Percentiles rank a stretch among this genome's conserved stretches.
Evolutionary conservation across 2,329 filamentous ascomycete genomes (phyloP).

Genomic region (Pyrenophora seminiperda): DNA sequence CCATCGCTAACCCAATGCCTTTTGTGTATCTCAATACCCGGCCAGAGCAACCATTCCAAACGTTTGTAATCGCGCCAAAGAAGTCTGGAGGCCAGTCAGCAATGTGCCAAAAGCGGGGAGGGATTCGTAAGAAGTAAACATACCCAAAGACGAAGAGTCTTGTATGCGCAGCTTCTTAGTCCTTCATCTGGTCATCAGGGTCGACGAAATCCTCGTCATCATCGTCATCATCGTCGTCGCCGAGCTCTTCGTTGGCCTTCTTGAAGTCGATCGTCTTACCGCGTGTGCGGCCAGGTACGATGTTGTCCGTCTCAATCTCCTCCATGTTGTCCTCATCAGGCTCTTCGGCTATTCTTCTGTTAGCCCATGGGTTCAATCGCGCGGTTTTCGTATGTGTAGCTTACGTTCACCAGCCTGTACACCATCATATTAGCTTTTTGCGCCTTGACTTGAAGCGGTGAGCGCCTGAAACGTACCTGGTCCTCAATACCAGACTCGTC

Average conservation of each 20-base stretch:
- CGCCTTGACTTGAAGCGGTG: background rate
- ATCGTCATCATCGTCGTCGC: slow-evolving; percentile 75
- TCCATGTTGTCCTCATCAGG: slow-evolving; percentile 83
- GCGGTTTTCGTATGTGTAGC: slow-evolving; percentile 16
- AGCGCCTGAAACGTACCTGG: slow-evolving; percentile 53
- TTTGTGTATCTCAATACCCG: slow-evolving; percentile 24
- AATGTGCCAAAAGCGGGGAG: slow-evolving; percentile 7
- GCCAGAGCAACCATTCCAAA: slow-evolving; percentile 21
- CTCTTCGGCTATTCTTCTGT: slow-evolving; percentile 56
- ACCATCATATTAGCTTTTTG: slow-evolving; percentile 34
- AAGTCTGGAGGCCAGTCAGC: slow-evolving; percentile 16
- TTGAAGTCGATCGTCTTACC: slow-evolving; percentile 92
- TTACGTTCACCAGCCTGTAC: slow-evolving; percentile 46
- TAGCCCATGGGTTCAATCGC: slow-evolving; percentile 18
- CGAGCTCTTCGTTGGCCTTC: slow-evolving; percentile 82
- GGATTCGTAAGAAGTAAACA: slow-evolving; percentile 4
- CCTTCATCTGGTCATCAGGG: slow-evolving; percentile 72
- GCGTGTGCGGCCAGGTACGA: slow-evolving; percentile 83
- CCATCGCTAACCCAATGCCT: slow-evolving; percentile 34
- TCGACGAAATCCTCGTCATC: slow-evolving; percentile 73
- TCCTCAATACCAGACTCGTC: slow-evolving; percentile 70
- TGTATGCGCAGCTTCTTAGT: slow-evolving; percentile 42
- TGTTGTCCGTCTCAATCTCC: slow-evolving; percentile 89
- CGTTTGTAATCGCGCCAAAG: slow-evolving; percentile 27
- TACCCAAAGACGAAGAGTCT: slow-evolving; percentile 27